Percentiles rank a stretch among this genome's conserved stretches.
phyloP scores from a whole-genome alignment of 768 basidiomycete species.

The Saitozyma podzolica region DNA sequence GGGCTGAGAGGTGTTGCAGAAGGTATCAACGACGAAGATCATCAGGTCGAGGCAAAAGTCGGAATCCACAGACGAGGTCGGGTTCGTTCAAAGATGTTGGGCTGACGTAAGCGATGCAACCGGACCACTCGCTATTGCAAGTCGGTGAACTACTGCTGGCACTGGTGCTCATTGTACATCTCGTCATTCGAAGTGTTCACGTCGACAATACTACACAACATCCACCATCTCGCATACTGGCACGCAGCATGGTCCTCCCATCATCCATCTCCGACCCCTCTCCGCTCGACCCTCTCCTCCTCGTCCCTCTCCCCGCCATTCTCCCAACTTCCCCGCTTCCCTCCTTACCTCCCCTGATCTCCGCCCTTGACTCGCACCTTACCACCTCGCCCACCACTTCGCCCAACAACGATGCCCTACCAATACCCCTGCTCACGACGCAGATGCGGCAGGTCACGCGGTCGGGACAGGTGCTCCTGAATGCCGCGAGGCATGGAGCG shows the following conservation, averaged over 20 bases:
- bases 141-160: too few relatives aligned
- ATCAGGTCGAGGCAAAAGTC: not conserved
- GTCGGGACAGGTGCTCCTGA: slow-evolving; percentile 32
- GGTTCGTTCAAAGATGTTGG: not conserved
- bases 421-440: slow-evolving; percentile 22
- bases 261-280: slow-evolving; percentile 19
- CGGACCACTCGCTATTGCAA: too few relatives aligned
- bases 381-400: not conserved
- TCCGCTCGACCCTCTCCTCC: slow-evolving; percentile 36
- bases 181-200: too few relatives aligned
- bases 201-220: too few relatives aligned
- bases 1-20: not conserved
- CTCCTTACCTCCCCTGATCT: slow-evolving; percentile 22
- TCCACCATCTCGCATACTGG: too few relatives aligned
- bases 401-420: not conserved
- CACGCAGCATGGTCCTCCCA: slow-evolving; percentile 33
- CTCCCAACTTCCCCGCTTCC: slow-evolving; percentile 27
- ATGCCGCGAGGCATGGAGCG: slow-evolving; percentile 31
- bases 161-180: too few relatives aligned
- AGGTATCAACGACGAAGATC: too few relatives aligned
- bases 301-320: slow-evolving; percentile 29
- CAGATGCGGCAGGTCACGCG: slow-evolving; percentile 34
- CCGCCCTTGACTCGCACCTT: slow-evolving; percentile 17
- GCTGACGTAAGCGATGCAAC: too few relatives aligned
- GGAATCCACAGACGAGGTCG: not conserved